Evolutionary conservation across 176 grass and related monocot genomes (phyloP), one percentile per base, ranked within the genome.

Genomic region (Tillandsia leiboldiana): DNA sequence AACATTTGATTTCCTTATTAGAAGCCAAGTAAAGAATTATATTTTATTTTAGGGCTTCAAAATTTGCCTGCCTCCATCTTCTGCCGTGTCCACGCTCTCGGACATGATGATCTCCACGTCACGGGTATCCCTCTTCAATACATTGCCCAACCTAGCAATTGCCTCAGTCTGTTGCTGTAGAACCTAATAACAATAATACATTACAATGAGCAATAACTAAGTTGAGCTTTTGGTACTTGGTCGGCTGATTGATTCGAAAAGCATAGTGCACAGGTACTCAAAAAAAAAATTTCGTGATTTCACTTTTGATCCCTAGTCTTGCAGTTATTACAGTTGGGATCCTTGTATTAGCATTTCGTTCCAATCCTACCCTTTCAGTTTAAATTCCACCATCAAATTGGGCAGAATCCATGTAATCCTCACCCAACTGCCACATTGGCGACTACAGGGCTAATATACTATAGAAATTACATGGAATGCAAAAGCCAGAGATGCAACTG

Each of bases 161-260:
- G 89, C 94, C 71, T 90, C 87, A 0, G 86, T 99, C 80, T 99
- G 89, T 73, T 90, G 87, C 56, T 90, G 86, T 12, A 99, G 83
- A 69, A 82, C 75, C 92, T 96, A 64, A 50, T 7, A 52, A 56
- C 23, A 42, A 8, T 9, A 72, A 9, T 14, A 22, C 54, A 61
- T 26, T 14, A 11, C 26, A 5, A 54, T 8, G 63, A 20, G 15
- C n/a, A 42, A 42, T 42, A 42, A 6, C 33, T 42, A 42, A 42
- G 33, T 42, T 42, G 33, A 42, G 33, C 33, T 61, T 61, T 61
- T 22, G 51, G 53, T 9, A 17, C 15, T 47, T 47, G 10, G 26
- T 28, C 22, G 17, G 17, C 17, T 1, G 22, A 61, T 61, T 61
- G 15, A 61, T 61, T 42, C 33, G 56, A 18, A 61, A 61, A 61